Conservation (phyloP, 768 basidiomycete genomes). For the Ephemerocybe angulata region DNA sequence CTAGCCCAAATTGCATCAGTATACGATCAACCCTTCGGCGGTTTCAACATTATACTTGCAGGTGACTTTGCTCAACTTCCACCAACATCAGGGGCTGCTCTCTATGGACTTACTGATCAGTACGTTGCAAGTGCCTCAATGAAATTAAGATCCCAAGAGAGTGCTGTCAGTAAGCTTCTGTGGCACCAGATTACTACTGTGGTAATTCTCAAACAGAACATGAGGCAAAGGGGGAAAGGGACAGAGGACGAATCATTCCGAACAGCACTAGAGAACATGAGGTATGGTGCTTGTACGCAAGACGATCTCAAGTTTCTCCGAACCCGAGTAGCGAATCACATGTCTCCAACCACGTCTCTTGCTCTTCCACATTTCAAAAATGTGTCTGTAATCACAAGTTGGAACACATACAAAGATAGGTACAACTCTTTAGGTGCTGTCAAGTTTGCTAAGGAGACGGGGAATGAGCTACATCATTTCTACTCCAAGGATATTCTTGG, state of each 20-base stretch:
- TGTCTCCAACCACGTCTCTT: constrained; percentile 10
- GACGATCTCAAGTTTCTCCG: constrained; percentile 34
- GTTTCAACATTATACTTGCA: constrained; percentile 41
- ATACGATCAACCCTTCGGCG: constrained; percentile 27
- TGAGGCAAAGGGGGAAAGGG: constrained; percentile 26
- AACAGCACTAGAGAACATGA: constrained; percentile 33
- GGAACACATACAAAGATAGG: constrained; percentile 29
- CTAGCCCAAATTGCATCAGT: constrained; percentile 18
- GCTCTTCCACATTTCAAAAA: constrained; percentile 20
- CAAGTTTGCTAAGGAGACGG: constrained; percentile 27
- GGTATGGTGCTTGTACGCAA: constrained; percentile 35
- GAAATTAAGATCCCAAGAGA: constrained; percentile 15
- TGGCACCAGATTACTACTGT: constrained; percentile 33
- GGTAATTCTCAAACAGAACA: constrained; percentile 32
- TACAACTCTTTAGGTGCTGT: constrained; percentile 25
- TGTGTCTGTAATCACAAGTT: constrained; percentile 31
- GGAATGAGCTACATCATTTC: constrained; percentile 22
- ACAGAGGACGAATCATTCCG: constrained; percentile 23
- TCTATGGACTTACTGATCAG: constrained; percentile 9
- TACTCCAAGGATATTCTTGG: constrained; percentile 22
- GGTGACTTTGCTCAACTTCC: constrained; percentile 47
- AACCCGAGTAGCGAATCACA: constrained; percentile 18
- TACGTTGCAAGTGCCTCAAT: not conserved
- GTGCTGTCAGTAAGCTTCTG: constrained; percentile 25
- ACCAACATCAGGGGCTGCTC: constrained; percentile 20